Conservation (phyloP, 192 early-diverging fungal species). For the Rhizophagus sp. region DNA sequence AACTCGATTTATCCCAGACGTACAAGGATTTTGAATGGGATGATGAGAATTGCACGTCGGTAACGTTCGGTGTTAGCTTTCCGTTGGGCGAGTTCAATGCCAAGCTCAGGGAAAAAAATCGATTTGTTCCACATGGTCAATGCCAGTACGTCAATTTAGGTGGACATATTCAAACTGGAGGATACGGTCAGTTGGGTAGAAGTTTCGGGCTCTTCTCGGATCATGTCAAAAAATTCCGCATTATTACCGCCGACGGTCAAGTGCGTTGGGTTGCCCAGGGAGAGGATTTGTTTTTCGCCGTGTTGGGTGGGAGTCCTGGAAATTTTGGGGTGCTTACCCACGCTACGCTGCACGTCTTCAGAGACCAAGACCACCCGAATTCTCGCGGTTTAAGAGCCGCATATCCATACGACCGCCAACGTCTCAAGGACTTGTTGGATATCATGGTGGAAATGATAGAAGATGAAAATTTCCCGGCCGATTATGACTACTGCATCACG, state of each 20-base stretch:
- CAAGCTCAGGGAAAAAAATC: conserved; percentile 27
- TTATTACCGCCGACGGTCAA: conserved; percentile 37
- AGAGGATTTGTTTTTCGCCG: conserved; percentile 35
- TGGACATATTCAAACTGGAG: conserved; percentile 40
- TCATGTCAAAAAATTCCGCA: conserved; percentile 40
- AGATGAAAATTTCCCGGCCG: conserved; percentile 4
- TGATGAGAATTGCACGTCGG: conserved; percentile 25
- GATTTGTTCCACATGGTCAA: conserved; percentile 36
- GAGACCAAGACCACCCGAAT: conserved; percentile 33
- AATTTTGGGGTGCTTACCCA: conserved; percentile 44
- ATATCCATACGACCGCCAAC: conserved; percentile 1
- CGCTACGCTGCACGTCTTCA: conserved; percentile 27
- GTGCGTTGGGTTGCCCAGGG: conserved; percentile 23
- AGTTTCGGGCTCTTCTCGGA: conserved; percentile 42
- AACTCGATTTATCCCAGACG: conserved; percentile 38
- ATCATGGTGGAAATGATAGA: conserved; percentile 27
- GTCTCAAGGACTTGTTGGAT: conserved; percentile 36
- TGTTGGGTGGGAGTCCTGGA: conserved; percentile 41
- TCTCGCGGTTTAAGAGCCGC: conserved; percentile 32
- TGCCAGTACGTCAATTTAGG: conserved; percentile 36
- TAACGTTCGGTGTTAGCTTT: conserved; percentile 35
- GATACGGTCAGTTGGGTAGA: conserved; percentile 36
- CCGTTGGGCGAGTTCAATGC: conserved; percentile 30
- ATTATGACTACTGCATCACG: conserved; percentile 35
- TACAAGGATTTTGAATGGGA: conserved; percentile 37